Conservation (phyloP, 2,329 filamentous ascomycete genomes). For the Fonsecaea monophora region DNA sequence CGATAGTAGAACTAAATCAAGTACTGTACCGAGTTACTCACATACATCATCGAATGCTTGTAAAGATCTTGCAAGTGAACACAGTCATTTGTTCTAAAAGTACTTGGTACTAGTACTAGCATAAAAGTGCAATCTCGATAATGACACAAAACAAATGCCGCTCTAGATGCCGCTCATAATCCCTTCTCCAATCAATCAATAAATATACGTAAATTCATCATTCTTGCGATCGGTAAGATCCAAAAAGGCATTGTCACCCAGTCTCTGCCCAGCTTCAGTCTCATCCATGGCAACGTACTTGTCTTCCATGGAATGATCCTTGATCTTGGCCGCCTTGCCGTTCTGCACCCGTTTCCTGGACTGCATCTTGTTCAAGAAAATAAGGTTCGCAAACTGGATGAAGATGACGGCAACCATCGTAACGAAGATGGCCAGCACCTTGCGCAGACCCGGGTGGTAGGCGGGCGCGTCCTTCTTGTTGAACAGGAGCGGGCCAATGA, state of each 20-base stretch:
- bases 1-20: too few relatives aligned
- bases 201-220: constrained; percentile 63
- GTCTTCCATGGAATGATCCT: constrained; percentile 67
- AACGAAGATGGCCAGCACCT: constrained; percentile 62
- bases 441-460: constrained; percentile 64
- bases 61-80: too few relatives aligned
- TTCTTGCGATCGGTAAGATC: constrained; percentile 71
- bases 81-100: too few relatives aligned
- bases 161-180: neutral
- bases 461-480: constrained; percentile 62
- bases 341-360: constrained; percentile 61
- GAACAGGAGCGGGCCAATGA: constrained; percentile 71
- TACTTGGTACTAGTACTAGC: too few relatives aligned
- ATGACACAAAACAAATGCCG: too few relatives aligned
- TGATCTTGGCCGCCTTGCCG: constrained; percentile 66
- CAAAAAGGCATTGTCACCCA: constrained; percentile 49
- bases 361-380: constrained; percentile 65
- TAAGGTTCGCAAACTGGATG: constrained; percentile 62
- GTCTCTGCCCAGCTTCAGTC: constrained; percentile 41
- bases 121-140: too few relatives aligned
- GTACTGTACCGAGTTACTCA: too few relatives aligned
- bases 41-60: too few relatives aligned
- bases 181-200: constrained; percentile 26
- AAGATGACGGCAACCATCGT: constrained; percentile 61
- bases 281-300: constrained; percentile 50